Evolutionary conservation across 176 grass and related monocot genomes (phyloP).

Genomic region (Pharus latifolius): DNA sequence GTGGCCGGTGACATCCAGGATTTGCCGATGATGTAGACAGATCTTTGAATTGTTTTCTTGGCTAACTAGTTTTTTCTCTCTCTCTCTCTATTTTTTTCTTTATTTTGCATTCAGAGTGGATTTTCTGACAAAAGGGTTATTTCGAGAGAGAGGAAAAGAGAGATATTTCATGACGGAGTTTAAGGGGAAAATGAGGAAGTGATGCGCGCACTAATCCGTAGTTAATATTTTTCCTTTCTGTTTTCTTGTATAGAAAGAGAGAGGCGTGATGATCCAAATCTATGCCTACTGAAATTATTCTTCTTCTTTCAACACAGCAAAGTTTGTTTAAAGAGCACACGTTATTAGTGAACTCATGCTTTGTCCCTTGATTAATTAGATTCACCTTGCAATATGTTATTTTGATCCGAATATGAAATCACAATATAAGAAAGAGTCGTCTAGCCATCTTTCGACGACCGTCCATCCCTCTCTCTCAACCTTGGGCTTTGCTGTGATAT

Average conservation of each 20-base stretch:
- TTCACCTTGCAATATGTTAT: no score
- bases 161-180: neutral
- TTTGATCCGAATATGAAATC: no score
- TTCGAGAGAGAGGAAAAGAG: neutral
- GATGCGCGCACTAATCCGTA: neutral
- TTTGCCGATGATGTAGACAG: constrained; percentile 33
- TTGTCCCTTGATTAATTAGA: no score
- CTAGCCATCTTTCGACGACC: no score
- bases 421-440: no score
- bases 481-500: no score
- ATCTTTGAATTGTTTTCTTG: neutral
- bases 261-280: neutral
- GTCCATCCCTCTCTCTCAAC: no score
- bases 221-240: neutral
- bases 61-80: neutral
- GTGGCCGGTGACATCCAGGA: constrained; percentile 49
- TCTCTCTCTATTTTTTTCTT: constrained; percentile 31
- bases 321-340: no score
- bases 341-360: no score
- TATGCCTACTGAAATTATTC: neutral
- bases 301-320: neutral
- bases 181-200: neutral
- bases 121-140: neutral
- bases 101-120: neutral
- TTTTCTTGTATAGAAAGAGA: no score